These are phyloP conservation scores for Hyparrhenia diplandra DNA, from an alignment of 176 grass and related monocot species.

Conservation along the genomic window DNA sequence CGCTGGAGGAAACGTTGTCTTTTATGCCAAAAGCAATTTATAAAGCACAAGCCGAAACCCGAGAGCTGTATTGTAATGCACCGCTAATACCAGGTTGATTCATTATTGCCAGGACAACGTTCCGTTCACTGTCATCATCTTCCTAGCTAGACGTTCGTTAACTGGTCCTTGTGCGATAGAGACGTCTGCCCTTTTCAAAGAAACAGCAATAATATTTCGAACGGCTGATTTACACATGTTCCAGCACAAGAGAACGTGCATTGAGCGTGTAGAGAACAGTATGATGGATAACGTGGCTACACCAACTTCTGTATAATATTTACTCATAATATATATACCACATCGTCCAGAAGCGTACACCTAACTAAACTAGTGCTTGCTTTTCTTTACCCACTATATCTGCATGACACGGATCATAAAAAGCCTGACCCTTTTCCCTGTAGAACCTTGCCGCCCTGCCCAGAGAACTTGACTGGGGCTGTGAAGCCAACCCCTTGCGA, in stretches of 20 bases:
- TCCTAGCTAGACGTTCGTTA: too few relatives aligned
- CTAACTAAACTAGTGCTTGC: background rate
- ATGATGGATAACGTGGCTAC: background rate
- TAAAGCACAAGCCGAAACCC: background rate
- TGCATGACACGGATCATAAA: conserved; percentile 49
- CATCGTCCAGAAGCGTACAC: conserved; percentile 9
- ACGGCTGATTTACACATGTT: background rate
- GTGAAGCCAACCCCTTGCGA: conserved; percentile 36
- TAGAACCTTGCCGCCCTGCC: conserved; percentile 46
- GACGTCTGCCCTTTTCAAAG: background rate
- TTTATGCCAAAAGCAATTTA: background rate
- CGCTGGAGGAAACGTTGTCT: background rate
- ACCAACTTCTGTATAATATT: background rate
- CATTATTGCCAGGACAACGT: background rate
- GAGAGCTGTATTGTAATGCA: background rate
- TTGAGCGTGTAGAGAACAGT: conserved; percentile 17
- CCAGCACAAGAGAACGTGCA: background rate
- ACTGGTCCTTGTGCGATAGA: too few relatives aligned
- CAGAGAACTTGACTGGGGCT: conserved; percentile 27
- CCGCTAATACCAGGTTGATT: background rate
- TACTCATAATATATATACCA: background rate
- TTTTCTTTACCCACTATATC: conserved; percentile 4
- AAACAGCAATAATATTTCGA: background rate
- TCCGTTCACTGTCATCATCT: background rate
- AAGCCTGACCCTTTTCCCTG: conserved; percentile 79